Percentiles rank a stretch among this genome's conserved stretches.
phyloP scores from a whole-genome alignment of 176 grass and related monocot genomes.

The Eragrostis curvula region DNA sequence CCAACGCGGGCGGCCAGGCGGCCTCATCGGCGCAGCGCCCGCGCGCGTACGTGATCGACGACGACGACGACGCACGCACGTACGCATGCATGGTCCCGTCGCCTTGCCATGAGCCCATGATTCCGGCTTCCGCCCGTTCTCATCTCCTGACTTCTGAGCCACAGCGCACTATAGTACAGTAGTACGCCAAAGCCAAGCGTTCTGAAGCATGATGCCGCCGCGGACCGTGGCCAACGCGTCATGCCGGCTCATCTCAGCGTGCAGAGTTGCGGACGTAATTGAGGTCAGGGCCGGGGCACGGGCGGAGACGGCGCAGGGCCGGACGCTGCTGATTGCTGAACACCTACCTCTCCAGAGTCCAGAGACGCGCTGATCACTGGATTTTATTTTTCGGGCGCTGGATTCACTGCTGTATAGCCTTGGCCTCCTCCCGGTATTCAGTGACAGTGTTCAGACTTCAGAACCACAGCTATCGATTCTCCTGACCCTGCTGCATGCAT shows the following conservation, averaged over 20 bases:
- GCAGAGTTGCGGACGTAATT: conserved; percentile 6
- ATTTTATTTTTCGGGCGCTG: too few relatives aligned
- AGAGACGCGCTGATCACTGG: too few relatives aligned
- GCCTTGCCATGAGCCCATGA: background rate
- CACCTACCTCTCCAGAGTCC: background rate
- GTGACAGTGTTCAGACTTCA: conserved; percentile 13
- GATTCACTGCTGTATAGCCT: background rate
- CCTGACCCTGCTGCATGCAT: conserved; percentile 22
- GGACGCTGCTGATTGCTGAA: background rate
- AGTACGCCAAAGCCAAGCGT: background rate
- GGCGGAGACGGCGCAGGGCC: background rate
- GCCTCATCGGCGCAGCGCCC: background rate
- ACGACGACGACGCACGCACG: background rate
- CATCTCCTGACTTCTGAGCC: background rate
- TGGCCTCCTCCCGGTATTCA: background rate
- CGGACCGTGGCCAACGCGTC: background rate
- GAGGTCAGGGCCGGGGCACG: background rate
- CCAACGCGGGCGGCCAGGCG: conserved; percentile 5
- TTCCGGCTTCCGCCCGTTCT: background rate
- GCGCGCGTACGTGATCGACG: background rate
- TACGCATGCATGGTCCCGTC: conserved; percentile 20
- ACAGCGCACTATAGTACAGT: background rate
- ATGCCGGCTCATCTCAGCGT: conserved; percentile 18
- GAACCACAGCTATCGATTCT: background rate
- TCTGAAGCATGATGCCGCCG: background rate